phyloP scores from a whole-genome alignment of 2,329 filamentous ascomycete species.

The Calonectria leucothoes region DNA sequence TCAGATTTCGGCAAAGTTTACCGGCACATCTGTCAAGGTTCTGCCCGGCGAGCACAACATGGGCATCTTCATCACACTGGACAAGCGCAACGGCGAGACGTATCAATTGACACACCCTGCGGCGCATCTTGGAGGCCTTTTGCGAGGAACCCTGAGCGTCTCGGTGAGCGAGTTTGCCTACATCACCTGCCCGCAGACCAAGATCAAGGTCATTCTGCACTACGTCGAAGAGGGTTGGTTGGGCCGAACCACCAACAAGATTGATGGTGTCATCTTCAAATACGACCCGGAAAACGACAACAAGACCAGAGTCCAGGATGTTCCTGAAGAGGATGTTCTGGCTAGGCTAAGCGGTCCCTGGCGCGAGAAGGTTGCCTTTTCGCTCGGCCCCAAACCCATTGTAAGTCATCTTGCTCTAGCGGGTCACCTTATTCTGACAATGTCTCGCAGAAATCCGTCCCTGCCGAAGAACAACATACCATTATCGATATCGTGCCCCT shows the following conservation, averaged over 20 bases:
- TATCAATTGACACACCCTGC: conserved; percentile 96
- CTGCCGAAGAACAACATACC: conserved; percentile 72
- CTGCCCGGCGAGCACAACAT: conserved; percentile 92
- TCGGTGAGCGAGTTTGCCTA: conserved; percentile 92
- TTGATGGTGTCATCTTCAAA: conserved; percentile 90
- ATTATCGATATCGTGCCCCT: conserved; percentile 92
- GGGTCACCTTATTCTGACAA: conserved; percentile 7
- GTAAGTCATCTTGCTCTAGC: conserved; percentile 59
- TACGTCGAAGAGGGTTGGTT: conserved; percentile 97
- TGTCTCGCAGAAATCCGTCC: conserved; percentile 52
- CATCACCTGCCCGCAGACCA: conserved; percentile 89
- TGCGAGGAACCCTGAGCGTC: conserved; percentile 88
- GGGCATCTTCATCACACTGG: conserved; percentile 92
- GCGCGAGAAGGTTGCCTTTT: conserved; percentile 77
- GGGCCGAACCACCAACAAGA: conserved; percentile 88
- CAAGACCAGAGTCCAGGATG: conserved; percentile 83
- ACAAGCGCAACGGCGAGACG: conserved; percentile 84
- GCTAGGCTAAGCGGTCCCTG: conserved; percentile 87
- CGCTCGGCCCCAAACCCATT: conserved; percentile 68
- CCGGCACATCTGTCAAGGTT: conserved; percentile 92
- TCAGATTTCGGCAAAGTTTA: conserved; percentile 97
- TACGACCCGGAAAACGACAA: conserved; percentile 90
- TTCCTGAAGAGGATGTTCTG: conserved; percentile 85
- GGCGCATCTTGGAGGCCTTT: conserved; percentile 89
- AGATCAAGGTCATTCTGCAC: conserved; percentile 90